Percentiles rank a stretch among this genome's conserved stretches.
Evolutionary conservation across 2,329 filamentous ascomycete species (phyloP).

Genomic region (Pseudogymnoascus sp.): DNA sequence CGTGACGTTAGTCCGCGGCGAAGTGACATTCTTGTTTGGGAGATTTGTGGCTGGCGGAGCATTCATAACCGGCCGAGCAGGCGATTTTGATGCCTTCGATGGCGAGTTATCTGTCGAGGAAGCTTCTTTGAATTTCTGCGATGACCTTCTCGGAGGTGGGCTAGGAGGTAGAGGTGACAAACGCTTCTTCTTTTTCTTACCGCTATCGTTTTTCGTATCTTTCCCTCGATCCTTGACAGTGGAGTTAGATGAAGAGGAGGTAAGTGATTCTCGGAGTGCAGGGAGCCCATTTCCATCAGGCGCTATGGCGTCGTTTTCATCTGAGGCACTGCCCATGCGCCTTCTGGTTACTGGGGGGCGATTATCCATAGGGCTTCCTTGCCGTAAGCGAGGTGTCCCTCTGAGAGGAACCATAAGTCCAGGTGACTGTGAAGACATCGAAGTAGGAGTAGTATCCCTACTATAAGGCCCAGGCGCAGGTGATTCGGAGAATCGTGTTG

Average conservation of each 20-base stretch:
- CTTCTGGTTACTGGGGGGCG: conserved; percentile 54
- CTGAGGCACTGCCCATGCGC: conserved; percentile 46
- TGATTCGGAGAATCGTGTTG: conserved; percentile 67
- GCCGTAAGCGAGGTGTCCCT: conserved; percentile 34
- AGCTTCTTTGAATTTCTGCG: conserved; percentile 42
- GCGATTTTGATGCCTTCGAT: conserved; percentile 31
- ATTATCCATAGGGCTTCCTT: conserved; percentile 47
- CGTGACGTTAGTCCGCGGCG: conserved; percentile 23
- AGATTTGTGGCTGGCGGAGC: conserved; percentile 9
- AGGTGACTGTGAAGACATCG: conserved; percentile 67
- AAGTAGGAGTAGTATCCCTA: conserved; percentile 70
- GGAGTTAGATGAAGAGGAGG: conserved; percentile 65
- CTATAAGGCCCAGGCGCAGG: conserved; percentile 61
- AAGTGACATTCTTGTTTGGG: conserved; percentile 23
- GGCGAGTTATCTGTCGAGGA: conserved; percentile 33
- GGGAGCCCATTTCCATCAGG: conserved; percentile 51
- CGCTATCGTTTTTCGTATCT: conserved; percentile 27
- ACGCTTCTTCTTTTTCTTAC: conserved; percentile 34
- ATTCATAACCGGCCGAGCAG: conserved; percentile 24
- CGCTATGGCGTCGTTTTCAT: conserved; percentile 39
- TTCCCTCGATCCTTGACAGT: conserved; percentile 50
- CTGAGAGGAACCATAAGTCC: conserved; percentile 43
- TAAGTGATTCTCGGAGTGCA: conserved; percentile 60
- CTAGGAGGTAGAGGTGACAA: conserved; percentile 47
- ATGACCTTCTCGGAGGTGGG: conserved; percentile 55